phyloP scores from a whole-genome alignment of 2,329 filamentous ascomycete genomes.

The Aspergillus sp. region DNA sequence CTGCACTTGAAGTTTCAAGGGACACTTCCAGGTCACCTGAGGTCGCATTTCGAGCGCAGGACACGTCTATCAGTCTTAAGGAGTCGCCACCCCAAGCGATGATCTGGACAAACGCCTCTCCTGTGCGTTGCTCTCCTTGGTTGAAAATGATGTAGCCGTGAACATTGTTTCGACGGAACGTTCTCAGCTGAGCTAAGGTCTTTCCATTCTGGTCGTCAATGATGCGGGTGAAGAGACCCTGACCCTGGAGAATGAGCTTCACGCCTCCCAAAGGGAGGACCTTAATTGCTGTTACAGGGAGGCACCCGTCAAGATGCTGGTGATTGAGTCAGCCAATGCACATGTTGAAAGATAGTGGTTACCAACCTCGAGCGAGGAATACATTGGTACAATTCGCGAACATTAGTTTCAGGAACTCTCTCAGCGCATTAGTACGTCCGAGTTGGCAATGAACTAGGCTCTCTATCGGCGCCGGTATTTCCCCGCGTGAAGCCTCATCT shows the following conservation, averaged over 20 bases:
- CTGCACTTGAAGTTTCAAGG: slow-evolving; percentile 34
- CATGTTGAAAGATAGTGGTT: background rate
- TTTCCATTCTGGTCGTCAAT: slow-evolving; percentile 31
- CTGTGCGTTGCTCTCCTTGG: slow-evolving; percentile 15
- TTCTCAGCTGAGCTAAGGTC: slow-evolving; percentile 26
- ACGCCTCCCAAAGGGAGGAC: slow-evolving; percentile 24
- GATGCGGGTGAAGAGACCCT: slow-evolving; percentile 35
- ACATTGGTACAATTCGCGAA: slow-evolving; percentile 20
- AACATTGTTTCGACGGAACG: slow-evolving; percentile 37
- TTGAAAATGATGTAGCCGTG: slow-evolving; percentile 35
- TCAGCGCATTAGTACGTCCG: background rate
- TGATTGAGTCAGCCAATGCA: slow-evolving; percentile 20
- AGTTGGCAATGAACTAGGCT: background rate
- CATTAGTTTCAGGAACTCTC: slow-evolving; percentile 13
- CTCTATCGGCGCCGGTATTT: background rate
- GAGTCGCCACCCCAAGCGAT: slow-evolving; percentile 70
- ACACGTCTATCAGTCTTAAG: slow-evolving; percentile 44
- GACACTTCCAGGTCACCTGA: slow-evolving; percentile 13
- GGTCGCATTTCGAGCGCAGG: slow-evolving; percentile 19
- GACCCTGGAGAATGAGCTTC: slow-evolving; percentile 36
- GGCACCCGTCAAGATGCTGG: slow-evolving; percentile 41
- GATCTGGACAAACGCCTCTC: slow-evolving; percentile 17
- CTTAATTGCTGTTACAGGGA: slow-evolving; percentile 43
- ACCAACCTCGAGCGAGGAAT: slow-evolving; percentile 31
- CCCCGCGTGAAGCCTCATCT: slow-evolving; percentile 13